phyloP scores from a whole-genome alignment of 2,329 filamentous ascomycete species.

The Plenodomus biglobosus region DNA sequence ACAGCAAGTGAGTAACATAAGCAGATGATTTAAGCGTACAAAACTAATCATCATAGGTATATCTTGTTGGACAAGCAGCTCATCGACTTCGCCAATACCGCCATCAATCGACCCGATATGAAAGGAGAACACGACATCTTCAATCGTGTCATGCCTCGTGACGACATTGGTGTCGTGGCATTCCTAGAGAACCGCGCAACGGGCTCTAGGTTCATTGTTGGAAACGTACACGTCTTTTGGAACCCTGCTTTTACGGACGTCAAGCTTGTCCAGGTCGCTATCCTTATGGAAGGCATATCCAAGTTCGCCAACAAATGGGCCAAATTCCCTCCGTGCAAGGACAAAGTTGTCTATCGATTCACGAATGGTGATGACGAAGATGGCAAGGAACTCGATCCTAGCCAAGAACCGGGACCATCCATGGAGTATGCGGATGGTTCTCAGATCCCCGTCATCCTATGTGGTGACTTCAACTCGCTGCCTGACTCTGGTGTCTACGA shows the following conservation, averaged over 20 bases:
- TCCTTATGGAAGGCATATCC: conserved; percentile 88
- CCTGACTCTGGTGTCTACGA: conserved; percentile 88
- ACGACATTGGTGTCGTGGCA: conserved; percentile 89
- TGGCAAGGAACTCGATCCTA: conserved; percentile 53
- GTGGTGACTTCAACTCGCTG: conserved; percentile 94
- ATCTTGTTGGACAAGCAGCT: conserved; percentile 91
- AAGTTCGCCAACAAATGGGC: conserved; percentile 85
- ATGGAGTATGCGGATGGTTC: conserved; percentile 83
- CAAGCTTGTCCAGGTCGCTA: conserved; percentile 93
- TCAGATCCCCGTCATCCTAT: conserved; percentile 87
- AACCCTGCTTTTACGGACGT: conserved; percentile 88
- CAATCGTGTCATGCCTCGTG: conserved; percentile 97
- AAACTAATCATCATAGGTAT: conserved; percentile 52
- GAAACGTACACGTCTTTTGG: conserved; percentile 95
- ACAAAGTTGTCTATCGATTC: conserved; percentile 64
- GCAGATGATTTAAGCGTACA: background rate
- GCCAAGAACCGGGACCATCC: conserved; percentile 72
- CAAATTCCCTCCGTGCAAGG: conserved; percentile 74
- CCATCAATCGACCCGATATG: conserved; percentile 94
- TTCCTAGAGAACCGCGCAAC: conserved; percentile 92
- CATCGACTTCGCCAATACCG: conserved; percentile 86
- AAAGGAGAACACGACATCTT: conserved; percentile 97
- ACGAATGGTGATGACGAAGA: conserved; percentile 54
- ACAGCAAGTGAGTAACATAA: conserved; percentile 65
- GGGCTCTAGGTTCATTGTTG: conserved; percentile 87